Evolutionary conservation across 2,329 filamentous ascomycete genomes (phyloP).

Genomic region (Sclerotinia trifoliorum): DNA sequence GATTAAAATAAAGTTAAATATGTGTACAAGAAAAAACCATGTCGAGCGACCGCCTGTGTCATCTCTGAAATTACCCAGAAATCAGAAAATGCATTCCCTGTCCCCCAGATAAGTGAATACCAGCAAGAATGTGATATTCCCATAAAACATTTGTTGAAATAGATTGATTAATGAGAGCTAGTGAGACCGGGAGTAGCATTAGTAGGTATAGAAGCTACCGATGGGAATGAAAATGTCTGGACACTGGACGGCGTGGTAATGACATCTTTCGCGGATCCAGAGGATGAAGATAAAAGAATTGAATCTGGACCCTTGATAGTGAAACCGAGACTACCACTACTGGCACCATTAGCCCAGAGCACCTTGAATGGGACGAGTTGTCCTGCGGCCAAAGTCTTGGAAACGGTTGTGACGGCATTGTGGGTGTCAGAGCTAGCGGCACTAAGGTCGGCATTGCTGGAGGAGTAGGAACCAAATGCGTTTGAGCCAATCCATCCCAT

Average conservation of each 20-base stretch:
- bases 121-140: neutral
- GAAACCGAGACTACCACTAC: neutral
- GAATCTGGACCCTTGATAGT: neutral
- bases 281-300: neutral
- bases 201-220: neutral
- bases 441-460: neutral
- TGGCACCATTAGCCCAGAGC: neutral
- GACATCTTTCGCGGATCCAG: neutral
- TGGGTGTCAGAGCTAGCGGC: neutral
- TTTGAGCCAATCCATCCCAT: constrained; percentile 4
- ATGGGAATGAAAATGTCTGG: neutral
- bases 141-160: too few relatives aligned
- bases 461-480: neutral
- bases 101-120: too few relatives aligned
- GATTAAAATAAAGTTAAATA: neutral
- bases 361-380: neutral
- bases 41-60: neutral
- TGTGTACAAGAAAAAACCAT: neutral
- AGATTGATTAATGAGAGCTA: too few relatives aligned
- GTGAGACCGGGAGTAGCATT: too few relatives aligned
- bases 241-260: neutral
- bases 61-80: too few relatives aligned
- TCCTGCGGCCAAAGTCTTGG: neutral
- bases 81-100: too few relatives aligned
- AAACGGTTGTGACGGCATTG: neutral